Evolutionary conservation across 768 basidiomycete species (phyloP).

Genomic region (Sutorius australiensis): DNA sequence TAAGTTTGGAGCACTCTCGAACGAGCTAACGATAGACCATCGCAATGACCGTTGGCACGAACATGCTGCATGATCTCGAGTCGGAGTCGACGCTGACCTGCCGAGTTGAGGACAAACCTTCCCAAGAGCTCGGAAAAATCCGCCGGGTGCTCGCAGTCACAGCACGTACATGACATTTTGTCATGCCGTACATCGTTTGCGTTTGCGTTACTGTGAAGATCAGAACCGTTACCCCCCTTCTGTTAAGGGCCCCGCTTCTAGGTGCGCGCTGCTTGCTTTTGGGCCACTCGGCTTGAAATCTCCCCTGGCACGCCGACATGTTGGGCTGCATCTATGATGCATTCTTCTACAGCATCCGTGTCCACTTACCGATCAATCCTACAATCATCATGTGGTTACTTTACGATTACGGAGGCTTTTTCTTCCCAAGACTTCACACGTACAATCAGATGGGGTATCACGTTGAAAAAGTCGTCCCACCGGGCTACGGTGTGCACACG

Average conservation of each 20-base stretch:
- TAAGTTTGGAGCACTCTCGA: conserved; percentile 19
- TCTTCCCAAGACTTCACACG: conserved; percentile 2
- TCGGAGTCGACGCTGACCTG: conserved; percentile 8
- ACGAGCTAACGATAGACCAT: conserved; percentile 9
- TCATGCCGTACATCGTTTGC: background rate
- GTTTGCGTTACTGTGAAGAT: background rate
- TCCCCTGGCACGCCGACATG: background rate
- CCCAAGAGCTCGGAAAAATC: background rate
- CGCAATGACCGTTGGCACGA: background rate
- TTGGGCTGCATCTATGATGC: conserved; percentile 2
- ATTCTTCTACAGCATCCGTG: background rate
- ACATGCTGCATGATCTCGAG: conserved; percentile 4
- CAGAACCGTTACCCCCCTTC: background rate
- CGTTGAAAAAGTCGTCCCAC: background rate
- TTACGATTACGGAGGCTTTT: background rate
- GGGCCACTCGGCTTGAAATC: background rate
- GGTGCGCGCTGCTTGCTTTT: background rate
- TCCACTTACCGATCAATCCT: background rate
- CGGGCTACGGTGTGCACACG: background rate
- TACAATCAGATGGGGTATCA: background rate
- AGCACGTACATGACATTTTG: background rate
- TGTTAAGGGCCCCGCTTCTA: background rate
- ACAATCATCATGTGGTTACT: conserved; percentile 2
- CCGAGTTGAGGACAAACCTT: background rate
- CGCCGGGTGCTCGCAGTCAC: background rate